phyloP scores from a whole-genome alignment of 2,329 filamentous ascomycete genomes.

The Ceratocystiopsis minuta region DNA sequence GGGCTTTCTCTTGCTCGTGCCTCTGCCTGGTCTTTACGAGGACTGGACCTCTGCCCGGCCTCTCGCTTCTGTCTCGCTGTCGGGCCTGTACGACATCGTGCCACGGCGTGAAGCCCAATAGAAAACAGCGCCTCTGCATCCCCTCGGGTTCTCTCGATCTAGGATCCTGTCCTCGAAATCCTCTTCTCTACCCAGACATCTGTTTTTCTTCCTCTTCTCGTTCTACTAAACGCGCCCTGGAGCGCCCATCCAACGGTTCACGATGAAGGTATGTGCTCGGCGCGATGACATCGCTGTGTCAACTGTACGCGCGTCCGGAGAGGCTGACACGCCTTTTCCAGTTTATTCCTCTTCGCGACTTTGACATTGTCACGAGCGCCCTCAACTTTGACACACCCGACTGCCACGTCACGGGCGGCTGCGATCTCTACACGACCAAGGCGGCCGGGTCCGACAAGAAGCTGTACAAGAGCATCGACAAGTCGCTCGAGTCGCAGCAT shows the following conservation, averaged over 20 bases:
- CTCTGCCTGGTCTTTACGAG: too few relatives aligned
- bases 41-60: too few relatives aligned
- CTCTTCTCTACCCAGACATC: neutral
- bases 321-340: conserved; percentile 18
- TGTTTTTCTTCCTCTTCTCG: neutral
- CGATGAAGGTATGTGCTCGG: conserved; percentile 4
- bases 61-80: too few relatives aligned
- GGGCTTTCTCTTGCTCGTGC: too few relatives aligned
- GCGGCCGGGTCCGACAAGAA: conserved; percentile 92
- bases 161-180: neutral
- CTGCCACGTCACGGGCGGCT: conserved; percentile 79
- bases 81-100: too few relatives aligned
- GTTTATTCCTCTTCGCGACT: conserved; percentile 82
- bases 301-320: neutral
- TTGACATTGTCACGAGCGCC: conserved; percentile 79
- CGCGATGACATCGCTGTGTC: conserved; percentile 1
- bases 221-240: neutral
- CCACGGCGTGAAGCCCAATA: too few relatives aligned
- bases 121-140: too few relatives aligned
- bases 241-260: conserved; percentile 1
- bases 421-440: conserved; percentile 95
- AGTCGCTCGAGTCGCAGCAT: conserved; percentile 79
- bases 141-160: too few relatives aligned
- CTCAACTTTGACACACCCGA: conserved; percentile 93
- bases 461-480: conserved; percentile 87